Base-by-base conservation (phyloP, 2,329 filamentous ascomycete genomes). In the Penicillium sp. region DNA sequence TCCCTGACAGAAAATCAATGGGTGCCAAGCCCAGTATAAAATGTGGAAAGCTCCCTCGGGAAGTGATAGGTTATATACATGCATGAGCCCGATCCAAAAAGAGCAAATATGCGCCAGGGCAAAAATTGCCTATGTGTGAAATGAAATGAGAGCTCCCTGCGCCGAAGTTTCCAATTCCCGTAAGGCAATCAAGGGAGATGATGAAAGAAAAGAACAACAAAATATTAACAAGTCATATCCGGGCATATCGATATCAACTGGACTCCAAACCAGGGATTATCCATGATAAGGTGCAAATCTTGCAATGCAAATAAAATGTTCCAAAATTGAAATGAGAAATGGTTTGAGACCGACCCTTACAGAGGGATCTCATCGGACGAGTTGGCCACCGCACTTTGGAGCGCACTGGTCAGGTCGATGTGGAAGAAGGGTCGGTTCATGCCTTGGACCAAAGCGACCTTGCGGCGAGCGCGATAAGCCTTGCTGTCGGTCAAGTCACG, bases 401-500 rank as follows among this genome's bases (percentile, higher is more conserved):
- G 75, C 6, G 94, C 94, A 67, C 87, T 92, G 3, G 91, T 94
- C 48, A 97, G 76, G 71, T 97, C 94, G 49, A 96, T 85, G 70
- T 99, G 94, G 83, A 99, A 97, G 63, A 97, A 83, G 4, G 94
- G 93, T 63, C 90, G 79, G 73, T 96, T 94, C 59, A 95, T 77
- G n/a, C 93, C 90, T 62, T 92, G 88, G 14, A 97, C 87, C 4
- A 90, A 82, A 1, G 89, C 87, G 24, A 84, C 74, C 63, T 70
- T 75, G 55, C 59, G 70, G 24, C 62, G 63, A 46, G 59, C 54
- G 37, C 61, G 65, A 59, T 79, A 79, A 2, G 74, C 81, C 62
- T 79, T 81, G 66, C 81, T 80, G 51, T 73, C 77, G 29, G 70
- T 70, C 31, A 79, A 68, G 54, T 78, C 77, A 58, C 78, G 78